phyloP scores from a whole-genome alignment of 257 asterid species.

The Perilla frutescens region DNA sequence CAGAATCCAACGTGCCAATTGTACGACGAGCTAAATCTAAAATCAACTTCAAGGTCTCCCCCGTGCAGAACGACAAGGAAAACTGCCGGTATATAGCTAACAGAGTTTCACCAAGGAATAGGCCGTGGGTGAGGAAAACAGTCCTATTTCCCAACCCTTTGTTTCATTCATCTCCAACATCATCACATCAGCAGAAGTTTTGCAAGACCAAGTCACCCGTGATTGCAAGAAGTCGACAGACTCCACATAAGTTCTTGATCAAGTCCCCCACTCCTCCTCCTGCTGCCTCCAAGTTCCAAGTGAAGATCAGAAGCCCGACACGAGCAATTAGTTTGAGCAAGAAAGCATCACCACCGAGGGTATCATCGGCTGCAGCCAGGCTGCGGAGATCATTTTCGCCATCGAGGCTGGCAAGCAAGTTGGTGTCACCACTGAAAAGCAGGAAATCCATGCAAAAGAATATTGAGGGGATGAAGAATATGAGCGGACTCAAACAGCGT shows the following conservation, averaged over 20 bases:
- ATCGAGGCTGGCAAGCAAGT: conserved; percentile 40
- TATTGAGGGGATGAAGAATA: conserved; percentile 51
- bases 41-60: conserved; percentile 82
- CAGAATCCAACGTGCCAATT: conserved; percentile 48
- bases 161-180: conserved; percentile 66
- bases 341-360: conserved; percentile 46
- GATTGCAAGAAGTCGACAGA: conserved; percentile 46
- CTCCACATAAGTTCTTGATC: conserved; percentile 85
- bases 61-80: conserved; percentile 59
- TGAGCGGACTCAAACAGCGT: conserved; percentile 74
- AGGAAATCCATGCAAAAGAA: conserved; percentile 40
- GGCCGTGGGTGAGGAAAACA: conserved; percentile 86
- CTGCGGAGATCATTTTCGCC: conserved; percentile 43
- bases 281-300: conserved; percentile 42
- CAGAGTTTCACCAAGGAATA: conserved; percentile 81
- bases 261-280: conserved; percentile 57
- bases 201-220: conserved; percentile 68
- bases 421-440: conserved; percentile 39
- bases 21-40: conserved; percentile 66
- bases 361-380: conserved; percentile 31
- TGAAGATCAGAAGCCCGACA: conserved; percentile 64
- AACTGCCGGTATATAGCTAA: conserved; percentile 71
- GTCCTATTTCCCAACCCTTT: conserved; percentile 88
- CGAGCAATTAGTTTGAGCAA: conserved; percentile 54
- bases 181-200: conserved; percentile 51